Base-by-base conservation (phyloP, 192 early-diverging fungal genomes). In the Nowakowskiella sp. region DNA sequence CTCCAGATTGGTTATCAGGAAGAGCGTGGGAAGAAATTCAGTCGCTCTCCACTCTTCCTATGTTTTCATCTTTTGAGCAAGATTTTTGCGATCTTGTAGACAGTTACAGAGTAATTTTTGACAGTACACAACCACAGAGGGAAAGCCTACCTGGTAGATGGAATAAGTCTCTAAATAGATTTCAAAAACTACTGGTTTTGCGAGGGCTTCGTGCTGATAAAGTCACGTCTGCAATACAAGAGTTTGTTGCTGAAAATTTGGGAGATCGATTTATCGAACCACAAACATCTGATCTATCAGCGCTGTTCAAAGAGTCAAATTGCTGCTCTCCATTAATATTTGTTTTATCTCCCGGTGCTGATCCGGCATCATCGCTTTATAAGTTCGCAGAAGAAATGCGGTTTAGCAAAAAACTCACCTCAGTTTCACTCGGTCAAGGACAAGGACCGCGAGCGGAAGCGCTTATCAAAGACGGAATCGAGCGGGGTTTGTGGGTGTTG, bases 361-460 rank as follows among this genome's bases (percentile, higher is more conserved):
- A 80, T 52, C 77, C 77, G 1, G 77, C 77, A 33, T 61, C 42
- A 5, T 67, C 75, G 6, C 56, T 80, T 31, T 80, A 76, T 57
- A 80, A 80, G 33, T 80, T 80, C 59, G 74, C 77, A 0, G 77
- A 80, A 49, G 77, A 80, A 55, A 76, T 76, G 72, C 56, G 72
- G 42, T 74, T 80, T 47, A 64, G 70, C 25, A 80, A 80, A 52
- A 71, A 73, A 56, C 57, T 80, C 6, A 68, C 61, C 2, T 61
- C 76, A 6, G 73, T 80, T 1, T 80, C 77, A 1, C 57, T 80
- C 19, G 77, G 77, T 19, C 77, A 80, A 55, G 77, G 77, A 27
- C 77, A 80, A 54, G 77, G 77, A 10, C 77, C 77, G 46, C 53
- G 61, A 45, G 77, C 77, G 6, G 77, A 80, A 62, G 67, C 61